Percentiles rank a stretch among this genome's conserved stretches.
Evolutionary conservation across 2,329 filamentous ascomycete species (phyloP).

Genomic region (Pseudogymnoascus sp.): DNA sequence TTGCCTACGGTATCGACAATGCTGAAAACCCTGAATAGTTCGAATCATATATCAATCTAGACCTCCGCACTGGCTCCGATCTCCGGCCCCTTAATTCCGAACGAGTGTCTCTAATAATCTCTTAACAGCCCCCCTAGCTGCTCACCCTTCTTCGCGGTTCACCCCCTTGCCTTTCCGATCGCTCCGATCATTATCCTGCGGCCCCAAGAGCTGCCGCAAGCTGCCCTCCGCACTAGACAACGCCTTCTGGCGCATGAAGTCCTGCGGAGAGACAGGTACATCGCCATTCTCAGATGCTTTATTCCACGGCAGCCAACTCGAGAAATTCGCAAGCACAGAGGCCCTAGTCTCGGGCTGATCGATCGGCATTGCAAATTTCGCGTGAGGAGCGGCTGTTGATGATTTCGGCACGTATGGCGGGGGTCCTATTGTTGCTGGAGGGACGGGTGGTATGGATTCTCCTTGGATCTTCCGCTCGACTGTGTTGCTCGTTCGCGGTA

Average conservation of each 20-base stretch:
- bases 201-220: conserved; percentile 45
- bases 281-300: conserved; percentile 11
- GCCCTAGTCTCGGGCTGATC: conserved; percentile 23
- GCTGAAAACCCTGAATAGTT: not conserved
- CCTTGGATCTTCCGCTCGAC: not conserved
- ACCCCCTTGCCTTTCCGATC: conserved; percentile 28
- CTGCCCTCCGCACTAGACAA: conserved; percentile 50
- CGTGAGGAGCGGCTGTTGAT: conserved; percentile 14
- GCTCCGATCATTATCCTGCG: conserved; percentile 23
- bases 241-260: conserved; percentile 21
- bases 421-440: conserved; percentile 18
- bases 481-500: conserved; percentile 47
- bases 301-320: conserved; percentile 28
- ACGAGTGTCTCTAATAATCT: not conserved
- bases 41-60: not conserved
- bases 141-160: conserved; percentile 16
- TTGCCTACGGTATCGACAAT: not conserved
- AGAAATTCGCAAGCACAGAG: conserved; percentile 25
- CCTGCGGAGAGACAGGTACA: not conserved
- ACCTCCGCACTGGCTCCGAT: too few relatives aligned
- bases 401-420: conserved; percentile 5
- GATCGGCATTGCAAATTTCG: conserved; percentile 17
- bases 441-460: conserved; percentile 15
- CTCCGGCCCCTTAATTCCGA: not conserved
- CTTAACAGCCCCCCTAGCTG: not conserved